These are phyloP conservation scores for Luffa acutangula DNA, from an alignment of 306 rosid genomes.

Conservation along the genomic window DNA sequence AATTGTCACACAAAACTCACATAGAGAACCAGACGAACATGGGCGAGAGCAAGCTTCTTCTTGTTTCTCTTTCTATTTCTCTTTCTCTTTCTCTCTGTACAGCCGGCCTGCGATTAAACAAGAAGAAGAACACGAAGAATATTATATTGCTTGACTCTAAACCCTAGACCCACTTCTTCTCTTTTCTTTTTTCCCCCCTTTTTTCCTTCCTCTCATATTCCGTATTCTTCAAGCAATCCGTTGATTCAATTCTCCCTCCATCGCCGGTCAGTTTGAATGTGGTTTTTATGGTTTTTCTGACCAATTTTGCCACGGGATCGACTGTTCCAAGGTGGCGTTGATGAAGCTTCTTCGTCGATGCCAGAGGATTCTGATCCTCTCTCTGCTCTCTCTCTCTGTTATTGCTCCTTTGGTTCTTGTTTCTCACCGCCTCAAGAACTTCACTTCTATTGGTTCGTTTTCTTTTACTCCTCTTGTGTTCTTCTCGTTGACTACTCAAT, in stretches of 20 bases:
- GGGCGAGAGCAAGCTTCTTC: constrained; percentile 36
- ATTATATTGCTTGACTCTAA: constrained; percentile 15
- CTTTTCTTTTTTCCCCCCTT: background rate
- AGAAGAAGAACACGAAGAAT: background rate
- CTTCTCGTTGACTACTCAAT: background rate
- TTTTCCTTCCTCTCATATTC: background rate
- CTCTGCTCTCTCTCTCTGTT: constrained; percentile 67
- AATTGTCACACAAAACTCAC: constrained; percentile 6
- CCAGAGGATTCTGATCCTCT: constrained; percentile 90
- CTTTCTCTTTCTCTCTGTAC: constrained; percentile 7
- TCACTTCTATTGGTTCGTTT: constrained; percentile 39
- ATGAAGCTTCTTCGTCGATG: constrained; percentile 71
- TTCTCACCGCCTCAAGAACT: constrained; percentile 34
- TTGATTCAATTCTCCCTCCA: constrained; percentile 21
- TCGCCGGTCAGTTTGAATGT: constrained; percentile 44
- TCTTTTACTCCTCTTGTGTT: background rate
- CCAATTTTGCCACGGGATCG: constrained; percentile 12
- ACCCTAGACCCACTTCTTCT: constrained; percentile 30
- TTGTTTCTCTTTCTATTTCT: constrained; percentile 20
- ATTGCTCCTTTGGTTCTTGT: constrained; percentile 67
- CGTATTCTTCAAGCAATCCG: constrained; percentile 35
- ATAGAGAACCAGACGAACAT: constrained; percentile 31
- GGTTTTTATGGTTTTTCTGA: constrained; percentile 17
- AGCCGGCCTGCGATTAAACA: background rate
- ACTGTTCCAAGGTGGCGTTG: constrained; percentile 16